Evolutionary conservation across 805 yeast species (phyloP).

Genomic region (Suhomyces pyralidae): DNA sequence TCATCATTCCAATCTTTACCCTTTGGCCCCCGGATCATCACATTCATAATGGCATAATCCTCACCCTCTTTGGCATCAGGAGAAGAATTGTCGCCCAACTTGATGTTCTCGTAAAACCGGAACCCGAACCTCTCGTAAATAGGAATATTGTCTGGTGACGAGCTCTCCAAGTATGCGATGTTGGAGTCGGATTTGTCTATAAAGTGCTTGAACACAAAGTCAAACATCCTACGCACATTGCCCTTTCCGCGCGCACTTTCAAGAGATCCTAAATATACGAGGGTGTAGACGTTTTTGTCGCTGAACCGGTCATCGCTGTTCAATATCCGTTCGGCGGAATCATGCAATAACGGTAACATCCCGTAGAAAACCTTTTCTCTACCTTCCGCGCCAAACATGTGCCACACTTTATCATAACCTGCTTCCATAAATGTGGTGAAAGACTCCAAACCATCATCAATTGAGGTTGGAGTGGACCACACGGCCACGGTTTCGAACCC

Average conservation of each 20-base stretch:
- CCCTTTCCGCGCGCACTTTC: slow-evolving; percentile 54
- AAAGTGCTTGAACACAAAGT: slow-evolving; percentile 45
- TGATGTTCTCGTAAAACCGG: slow-evolving; percentile 46
- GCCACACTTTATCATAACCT: slow-evolving; percentile 52
- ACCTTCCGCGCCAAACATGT: slow-evolving; percentile 47
- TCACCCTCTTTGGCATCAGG: slow-evolving; percentile 31
- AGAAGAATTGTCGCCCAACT: slow-evolving; percentile 33
- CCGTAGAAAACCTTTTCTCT: slow-evolving; percentile 48
- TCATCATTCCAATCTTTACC: slow-evolving; percentile 34
- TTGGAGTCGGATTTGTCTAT: slow-evolving; percentile 40
- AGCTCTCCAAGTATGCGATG: slow-evolving; percentile 49
- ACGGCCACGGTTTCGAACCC: slow-evolving; percentile 53
- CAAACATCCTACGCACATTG: slow-evolving; percentile 48
- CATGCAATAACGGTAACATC: slow-evolving; percentile 51
- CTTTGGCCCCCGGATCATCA: slow-evolving; percentile 39
- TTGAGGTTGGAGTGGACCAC: slow-evolving; percentile 50
- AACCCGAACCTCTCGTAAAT: slow-evolving; percentile 54
- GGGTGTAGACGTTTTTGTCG: slow-evolving; percentile 37
- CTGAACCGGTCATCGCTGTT: slow-evolving; percentile 37
- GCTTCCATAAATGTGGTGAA: slow-evolving; percentile 48
- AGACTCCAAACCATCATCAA: slow-evolving; percentile 40
- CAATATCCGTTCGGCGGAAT: slow-evolving; percentile 43
- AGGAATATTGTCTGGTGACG: slow-evolving; percentile 43
- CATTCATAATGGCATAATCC: slow-evolving; percentile 42
- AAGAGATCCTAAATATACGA: slow-evolving; percentile 46